A percentile compares a stretch with the other conserved stretches of the same genome.
phyloP scores from a whole-genome alignment of 2,329 filamentous ascomycete genomes.

The Stemphylium beticola region DNA sequence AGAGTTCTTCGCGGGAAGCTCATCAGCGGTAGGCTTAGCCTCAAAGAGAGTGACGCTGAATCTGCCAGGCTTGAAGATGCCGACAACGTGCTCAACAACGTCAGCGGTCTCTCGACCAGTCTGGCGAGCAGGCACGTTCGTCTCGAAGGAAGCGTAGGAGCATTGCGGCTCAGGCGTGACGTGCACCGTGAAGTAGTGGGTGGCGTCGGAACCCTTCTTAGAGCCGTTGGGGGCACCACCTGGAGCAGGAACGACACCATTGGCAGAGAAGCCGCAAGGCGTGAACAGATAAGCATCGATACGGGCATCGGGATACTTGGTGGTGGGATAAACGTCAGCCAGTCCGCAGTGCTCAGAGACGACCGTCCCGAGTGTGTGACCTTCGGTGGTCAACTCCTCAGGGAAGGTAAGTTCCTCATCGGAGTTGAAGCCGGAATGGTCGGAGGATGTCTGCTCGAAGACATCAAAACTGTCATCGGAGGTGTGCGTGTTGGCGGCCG shows the following conservation, averaged over 20 bases:
- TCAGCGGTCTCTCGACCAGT: constrained; percentile 87
- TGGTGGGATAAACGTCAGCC: constrained; percentile 83
- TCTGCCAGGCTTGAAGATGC: constrained; percentile 95
- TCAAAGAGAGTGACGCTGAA: constrained; percentile 98
- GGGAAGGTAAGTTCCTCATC: constrained; percentile 66
- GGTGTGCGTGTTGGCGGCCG: constrained; percentile 51
- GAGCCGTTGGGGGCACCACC: constrained; percentile 53
- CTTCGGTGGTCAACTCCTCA: constrained; percentile 85
- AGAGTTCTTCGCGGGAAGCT: constrained; percentile 33
- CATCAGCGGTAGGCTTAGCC: constrained; percentile 68
- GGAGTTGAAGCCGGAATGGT: constrained; percentile 64
- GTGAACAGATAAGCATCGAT: constrained; percentile 97
- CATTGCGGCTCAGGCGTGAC: constrained; percentile 97
- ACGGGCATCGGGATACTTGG: constrained; percentile 87
- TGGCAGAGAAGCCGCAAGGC: constrained; percentile 96
- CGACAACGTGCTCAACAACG: constrained; percentile 90
- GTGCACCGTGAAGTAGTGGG: constrained; percentile 96
- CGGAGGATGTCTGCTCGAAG: constrained; percentile 75
- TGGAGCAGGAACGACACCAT: constrained; percentile 87
- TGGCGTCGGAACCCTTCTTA: constrained; percentile 48
- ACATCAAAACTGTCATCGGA: constrained; percentile 73
- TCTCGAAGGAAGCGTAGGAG: constrained; percentile 98
- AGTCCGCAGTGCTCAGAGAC: constrained; percentile 91
- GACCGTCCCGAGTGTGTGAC: constrained; percentile 88
- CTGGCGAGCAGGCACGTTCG: constrained; percentile 90